Evolutionary conservation across 2,329 filamentous ascomycete species (phyloP), one percentile per base, ranked within the genome.

Genomic region (Aspergillus sp.): DNA sequence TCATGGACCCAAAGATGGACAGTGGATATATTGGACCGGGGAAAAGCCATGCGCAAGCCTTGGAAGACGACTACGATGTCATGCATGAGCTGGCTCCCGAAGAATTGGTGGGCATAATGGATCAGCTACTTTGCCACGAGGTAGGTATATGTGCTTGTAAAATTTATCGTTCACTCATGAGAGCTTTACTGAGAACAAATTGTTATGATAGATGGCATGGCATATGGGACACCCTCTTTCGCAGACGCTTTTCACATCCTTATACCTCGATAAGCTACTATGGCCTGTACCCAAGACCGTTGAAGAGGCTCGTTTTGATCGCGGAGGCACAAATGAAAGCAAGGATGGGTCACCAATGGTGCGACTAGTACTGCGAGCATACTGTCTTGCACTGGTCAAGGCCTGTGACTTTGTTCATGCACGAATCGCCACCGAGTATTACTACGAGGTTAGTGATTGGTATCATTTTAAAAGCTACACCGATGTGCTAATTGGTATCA

Each of bases 1-100:
- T 98, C 57, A 96, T 96, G 88, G 93, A 98, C 61, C 84, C 88
- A 1, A 98, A 97, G 69, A 98, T 98, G 93, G 93, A 98, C 67
- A 96, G 89, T 61, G 93, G 93, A 27, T 90, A 85, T 52, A 74
- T 94, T 6, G 77, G 81, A 13, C 81, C 85, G 6, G 86, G 84
- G 28, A 88, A 95, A 59, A 65, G 58, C 37, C 52, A 61, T 33
- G 59, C 57, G 45, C 50, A 66, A 45, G 82, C 83, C n/a, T 78
- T 91, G 30, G 88, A 95, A 47, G 85, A 91, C 50, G 78, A 86
- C 40, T 95, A 91, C 65, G 85, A 95, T 59, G 80, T 90, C 33
- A 72, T 79, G 35, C 74, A 76, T 37, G 72, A 78, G 6, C 70
- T 95, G 33, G 73, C 84, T 10, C 86, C 89, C 0, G 81, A 86